Conservation (phyloP, 2,329 filamentous ascomycete species). For the Trichophyton schoenleinii region DNA sequence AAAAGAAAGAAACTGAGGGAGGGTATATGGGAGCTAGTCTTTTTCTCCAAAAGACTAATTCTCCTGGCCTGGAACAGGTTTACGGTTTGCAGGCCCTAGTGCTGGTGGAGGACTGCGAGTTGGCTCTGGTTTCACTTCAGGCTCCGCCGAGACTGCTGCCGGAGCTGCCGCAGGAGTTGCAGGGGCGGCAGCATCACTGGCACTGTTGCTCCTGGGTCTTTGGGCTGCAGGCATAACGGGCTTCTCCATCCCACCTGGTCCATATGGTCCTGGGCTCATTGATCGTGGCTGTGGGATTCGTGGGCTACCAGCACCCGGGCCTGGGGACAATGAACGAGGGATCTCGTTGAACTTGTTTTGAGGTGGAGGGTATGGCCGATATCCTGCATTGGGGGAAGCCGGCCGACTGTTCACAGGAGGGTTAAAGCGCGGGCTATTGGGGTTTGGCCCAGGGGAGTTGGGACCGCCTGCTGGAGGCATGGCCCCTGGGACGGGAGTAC, state of each 20-base stretch:
- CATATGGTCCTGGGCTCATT: conserved; percentile 36
- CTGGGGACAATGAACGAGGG: conserved; percentile 16
- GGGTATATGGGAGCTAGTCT: not conserved
- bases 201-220: conserved; percentile 35
- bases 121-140: not conserved
- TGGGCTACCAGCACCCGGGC: conserved; percentile 17
- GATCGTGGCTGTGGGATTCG: conserved; percentile 31
- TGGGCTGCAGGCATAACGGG: conserved; percentile 28
- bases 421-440: conserved; percentile 19
- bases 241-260: conserved; percentile 29
- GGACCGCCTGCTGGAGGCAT: conserved; percentile 18
- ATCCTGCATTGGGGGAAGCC: conserved; percentile 22
- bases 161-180: not conserved
- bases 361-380: conserved; percentile 19
- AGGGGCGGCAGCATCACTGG: conserved; percentile 20
- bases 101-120: conserved; percentile 21
- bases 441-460: conserved; percentile 16
- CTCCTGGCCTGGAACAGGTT: conserved; percentile 45
- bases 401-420: conserved; percentile 22
- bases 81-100: conserved; percentile 39
- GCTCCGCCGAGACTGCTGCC: not conserved
- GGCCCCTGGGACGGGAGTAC: conserved; percentile 22
- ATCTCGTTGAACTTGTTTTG: conserved; percentile 17
- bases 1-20: not conserved
- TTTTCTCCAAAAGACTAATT: conserved; percentile 14